Evolutionary conservation across 2,329 filamentous ascomycete genomes (phyloP), one percentile per base, ranked within the genome.

Genomic region (Penicillium vulpinum): DNA sequence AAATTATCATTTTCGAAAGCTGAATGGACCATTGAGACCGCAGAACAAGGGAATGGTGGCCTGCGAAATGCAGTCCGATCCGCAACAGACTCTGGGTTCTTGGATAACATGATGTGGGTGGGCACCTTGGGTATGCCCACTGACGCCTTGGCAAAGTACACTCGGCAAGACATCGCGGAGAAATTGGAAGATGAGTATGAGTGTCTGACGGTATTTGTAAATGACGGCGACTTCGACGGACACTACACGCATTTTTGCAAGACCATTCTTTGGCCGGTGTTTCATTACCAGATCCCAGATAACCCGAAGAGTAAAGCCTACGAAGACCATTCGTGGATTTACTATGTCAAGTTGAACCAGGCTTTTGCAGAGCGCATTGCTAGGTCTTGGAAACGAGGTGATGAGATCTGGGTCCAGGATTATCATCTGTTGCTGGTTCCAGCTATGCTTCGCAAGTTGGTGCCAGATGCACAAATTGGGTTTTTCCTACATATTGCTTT

Each of bases 221-320:
- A 86, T 59, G 93, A 97, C 77, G 91, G 89, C 70, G 92, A 97
- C 74, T 92, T 97, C 70, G 89, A 97, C 68, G 92, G 92, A 1
- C 92, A 96, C 76, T 97, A 97, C 71, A 86, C 88, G 13, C 92
- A 97, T 75, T 97, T 94, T 73, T 97, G 92, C 86, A 97, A 97
- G 79, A 91, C 93, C 15, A 96, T 97, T 54, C 81, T 97, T 7
- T 97, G 93, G 93, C 93, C 93, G 1, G 92, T 97, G 58, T 96
- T 97, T 75, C 92, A 97, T 76, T 97, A 97, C 74, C 92, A 97
- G 75, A 96, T 97, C 58, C 94, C 93, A 0, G 94, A 97, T 72
- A 95, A 96, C 71, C 93, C 93, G 26, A 96, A 96, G 81, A 97
- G 92, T 85, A 97, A 97, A 75, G 93, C 93, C 0, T 97, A 96